These are phyloP conservation scores for Tulasnella sp. DNA, from an alignment of 768 basidiomycete genomes.

Conservation along the genomic window DNA sequence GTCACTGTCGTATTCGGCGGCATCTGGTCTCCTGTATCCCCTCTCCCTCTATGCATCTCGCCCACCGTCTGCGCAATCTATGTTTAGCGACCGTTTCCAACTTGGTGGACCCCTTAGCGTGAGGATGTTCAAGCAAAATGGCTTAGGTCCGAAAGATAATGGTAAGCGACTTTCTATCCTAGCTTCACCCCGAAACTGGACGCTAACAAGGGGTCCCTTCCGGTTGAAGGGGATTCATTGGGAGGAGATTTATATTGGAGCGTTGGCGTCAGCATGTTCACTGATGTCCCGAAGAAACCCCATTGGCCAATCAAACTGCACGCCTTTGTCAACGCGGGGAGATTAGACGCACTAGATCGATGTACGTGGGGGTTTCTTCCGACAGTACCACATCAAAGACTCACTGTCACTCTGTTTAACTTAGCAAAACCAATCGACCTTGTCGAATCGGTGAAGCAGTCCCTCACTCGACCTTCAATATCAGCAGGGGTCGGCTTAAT, in stretches of 20 bases:
- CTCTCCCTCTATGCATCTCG: constrained; percentile 36
- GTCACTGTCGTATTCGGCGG: constrained; percentile 70
- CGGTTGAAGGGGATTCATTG: constrained; percentile 62
- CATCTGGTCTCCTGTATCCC: constrained; percentile 66
- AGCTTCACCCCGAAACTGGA: constrained; percentile 17
- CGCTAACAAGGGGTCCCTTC: not conserved
- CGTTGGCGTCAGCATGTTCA: constrained; percentile 67
- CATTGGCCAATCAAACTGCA: constrained; percentile 87
- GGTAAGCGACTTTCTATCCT: constrained; percentile 41
- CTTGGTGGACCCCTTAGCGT: constrained; percentile 87
- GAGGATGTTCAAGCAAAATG: constrained; percentile 68
- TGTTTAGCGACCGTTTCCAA: constrained; percentile 84
- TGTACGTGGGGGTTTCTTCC: constrained; percentile 41
- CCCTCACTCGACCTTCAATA: constrained; percentile 58
- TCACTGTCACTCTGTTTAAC: not conserved
- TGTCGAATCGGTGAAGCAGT: constrained; percentile 40
- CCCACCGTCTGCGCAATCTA: constrained; percentile 32
- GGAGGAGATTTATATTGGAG: constrained; percentile 84
- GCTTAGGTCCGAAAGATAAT: constrained; percentile 73
- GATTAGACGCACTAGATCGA: constrained; percentile 57
- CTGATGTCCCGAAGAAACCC: constrained; percentile 63
- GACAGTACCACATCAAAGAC: no score
- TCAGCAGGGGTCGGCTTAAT: constrained; percentile 79
- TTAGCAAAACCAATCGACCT: constrained; percentile 35
- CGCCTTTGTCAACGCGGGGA: constrained; percentile 74